Evolutionary conservation across 352 stramenopile species (phyloP), one percentile per base, ranked within the genome.

Genomic region (Phytophthora hybrid): DNA sequence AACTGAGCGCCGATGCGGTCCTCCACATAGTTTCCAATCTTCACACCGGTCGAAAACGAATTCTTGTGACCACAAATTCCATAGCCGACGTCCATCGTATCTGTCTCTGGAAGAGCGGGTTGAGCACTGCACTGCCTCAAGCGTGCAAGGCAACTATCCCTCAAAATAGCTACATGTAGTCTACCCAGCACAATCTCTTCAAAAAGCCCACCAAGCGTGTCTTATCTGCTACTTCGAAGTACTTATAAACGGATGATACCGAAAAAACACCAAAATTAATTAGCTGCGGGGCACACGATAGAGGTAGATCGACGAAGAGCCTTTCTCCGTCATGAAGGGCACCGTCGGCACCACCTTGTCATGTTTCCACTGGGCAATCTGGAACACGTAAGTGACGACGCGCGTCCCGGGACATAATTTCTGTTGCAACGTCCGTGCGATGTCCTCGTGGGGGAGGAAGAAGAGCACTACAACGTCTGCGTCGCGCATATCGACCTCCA

Each of bases 11-110:
- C 89, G 46, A 93, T 87, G 14, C 87, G 82, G 53, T 96, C 89
- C 58, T 96, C 87, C 34, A 94, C 89, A 76, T 92, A 96, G 71
- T 94, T 96, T 37, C 89, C 87, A 67, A 93, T 76, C 73, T 93
- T 93, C 53, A 93, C 84, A 31, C 80, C 79, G 21, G 84, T 88
- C 9, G 78, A 85, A 68, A 90, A 96, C 69, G 83, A 76, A 80
- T 96, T 96, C 83, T 94, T 94, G 82, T 94, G 89, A 3, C 89
- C 87, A 55, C 87, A 93, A 49, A 94, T 85, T 47, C 89, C 89
- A 59, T 87, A 94, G 8, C 89, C 89, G 32, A 77, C 56, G 62
- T 77, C 80, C 79, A 88, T 88, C 18, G 14, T 56, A 0, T 41
- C 7, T 39, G 10, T 57, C 34, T 59, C 46, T 11, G 37, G 31